These are phyloP conservation scores for Ceratocystis cacaofunesta DNA, from an alignment of 2,329 filamentous ascomycete genomes.

Conservation along the genomic window DNA sequence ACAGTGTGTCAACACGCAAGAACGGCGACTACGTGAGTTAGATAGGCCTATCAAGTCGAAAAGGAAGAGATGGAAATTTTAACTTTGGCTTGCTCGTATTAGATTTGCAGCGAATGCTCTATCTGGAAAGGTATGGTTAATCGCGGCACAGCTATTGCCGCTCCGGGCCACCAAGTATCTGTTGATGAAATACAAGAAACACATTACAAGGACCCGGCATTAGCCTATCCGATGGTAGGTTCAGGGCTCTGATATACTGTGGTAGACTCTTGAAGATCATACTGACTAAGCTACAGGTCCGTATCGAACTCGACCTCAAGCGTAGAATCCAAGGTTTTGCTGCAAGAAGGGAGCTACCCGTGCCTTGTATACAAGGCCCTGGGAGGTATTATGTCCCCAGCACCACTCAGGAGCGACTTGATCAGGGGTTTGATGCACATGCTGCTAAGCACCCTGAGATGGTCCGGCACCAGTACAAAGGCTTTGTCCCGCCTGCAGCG, in stretches of 20 bases:
- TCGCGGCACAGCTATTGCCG: neutral
- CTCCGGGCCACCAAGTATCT: neutral
- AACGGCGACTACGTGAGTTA: conserved; percentile 23
- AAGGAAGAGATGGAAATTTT: neutral
- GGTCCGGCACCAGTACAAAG: neutral
- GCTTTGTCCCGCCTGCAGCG: neutral
- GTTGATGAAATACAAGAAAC: neutral
- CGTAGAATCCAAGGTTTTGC: neutral
- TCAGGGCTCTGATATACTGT: neutral
- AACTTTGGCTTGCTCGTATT: neutral
- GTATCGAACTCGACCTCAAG: neutral
- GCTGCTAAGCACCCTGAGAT: neutral
- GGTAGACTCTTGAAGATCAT: neutral
- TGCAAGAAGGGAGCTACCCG: neutral
- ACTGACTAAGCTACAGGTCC: neutral
- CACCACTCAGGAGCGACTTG: neutral
- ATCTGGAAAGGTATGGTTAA: neutral
- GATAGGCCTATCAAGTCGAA: neutral
- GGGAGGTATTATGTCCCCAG: neutral
- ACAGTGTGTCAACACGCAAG: conserved; percentile 22
- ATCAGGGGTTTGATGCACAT: neutral
- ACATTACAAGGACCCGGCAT: neutral
- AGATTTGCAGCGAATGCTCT: conserved; percentile 1
- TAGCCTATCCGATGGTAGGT: neutral
- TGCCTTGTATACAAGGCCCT: neutral